A percentile compares a stretch with the other conserved stretches of the same genome.
Evolutionary conservation across 192 early-diverging fungal species (phyloP).

Genomic region (Kickxella alabastrina): DNA sequence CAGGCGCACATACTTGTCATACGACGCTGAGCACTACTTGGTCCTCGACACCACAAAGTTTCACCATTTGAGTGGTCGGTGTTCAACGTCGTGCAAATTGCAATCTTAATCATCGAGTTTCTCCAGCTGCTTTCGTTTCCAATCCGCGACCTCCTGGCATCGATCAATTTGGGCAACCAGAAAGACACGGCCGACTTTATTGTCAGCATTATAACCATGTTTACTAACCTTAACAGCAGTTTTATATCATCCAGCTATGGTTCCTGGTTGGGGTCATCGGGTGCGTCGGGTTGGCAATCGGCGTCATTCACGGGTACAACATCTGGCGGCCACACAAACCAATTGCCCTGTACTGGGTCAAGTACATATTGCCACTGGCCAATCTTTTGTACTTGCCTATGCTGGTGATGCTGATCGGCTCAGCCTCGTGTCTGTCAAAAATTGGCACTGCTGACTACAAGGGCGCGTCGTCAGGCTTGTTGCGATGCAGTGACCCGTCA

Average conservation of each 20-base stretch:
- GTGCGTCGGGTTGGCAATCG: slow-evolving; percentile 23
- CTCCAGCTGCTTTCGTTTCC: slow-evolving; percentile 77
- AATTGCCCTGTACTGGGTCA: slow-evolving; percentile 52
- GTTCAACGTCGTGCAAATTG: slow-evolving; percentile 70
- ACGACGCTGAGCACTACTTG: slow-evolving; percentile 48
- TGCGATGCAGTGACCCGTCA: slow-evolving; percentile 52
- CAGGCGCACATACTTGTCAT: slow-evolving; percentile 38
- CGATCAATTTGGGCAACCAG: slow-evolving; percentile 27
- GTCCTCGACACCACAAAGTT: slow-evolving; percentile 46
- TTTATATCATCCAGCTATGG: slow-evolving; percentile 52
- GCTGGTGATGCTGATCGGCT: slow-evolving; percentile 55
- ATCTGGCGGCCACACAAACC: slow-evolving; percentile 30
- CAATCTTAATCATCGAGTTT: slow-evolving; percentile 70
- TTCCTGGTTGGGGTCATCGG: slow-evolving; percentile 40
- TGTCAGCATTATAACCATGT: slow-evolving; percentile 45
- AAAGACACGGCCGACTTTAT: slow-evolving; percentile 42
- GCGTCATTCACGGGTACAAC: slow-evolving; percentile 42
- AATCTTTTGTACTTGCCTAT: slow-evolving; percentile 55
- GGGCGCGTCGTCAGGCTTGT: slow-evolving; percentile 31
- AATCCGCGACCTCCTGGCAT: slow-evolving; percentile 64
- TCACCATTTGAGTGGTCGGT: slow-evolving; percentile 45
- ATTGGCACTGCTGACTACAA: slow-evolving; percentile 25
- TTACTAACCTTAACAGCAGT: slow-evolving; percentile 49
- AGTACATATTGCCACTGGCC: slow-evolving; percentile 50
- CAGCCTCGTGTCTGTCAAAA: slow-evolving; percentile 52